Conservation (phyloP, 805 yeast species). For the Spathaspora sp. region DNA sequence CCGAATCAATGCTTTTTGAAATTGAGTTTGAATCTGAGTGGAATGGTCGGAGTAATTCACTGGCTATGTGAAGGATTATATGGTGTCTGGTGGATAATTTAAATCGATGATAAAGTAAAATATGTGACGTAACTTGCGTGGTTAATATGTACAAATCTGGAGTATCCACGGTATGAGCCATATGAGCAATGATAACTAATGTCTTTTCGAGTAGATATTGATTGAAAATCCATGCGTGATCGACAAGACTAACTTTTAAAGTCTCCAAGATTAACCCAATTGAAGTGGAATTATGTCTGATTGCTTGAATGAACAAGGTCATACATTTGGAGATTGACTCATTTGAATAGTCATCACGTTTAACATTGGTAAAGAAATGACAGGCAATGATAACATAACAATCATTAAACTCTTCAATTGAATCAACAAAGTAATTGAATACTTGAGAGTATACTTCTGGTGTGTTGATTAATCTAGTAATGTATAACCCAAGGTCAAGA, state of each 20-base stretch:
- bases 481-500: constrained; percentile 5
- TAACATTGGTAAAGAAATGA: constrained; percentile 12
- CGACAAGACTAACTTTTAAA: constrained; percentile 40
- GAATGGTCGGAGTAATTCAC: constrained; percentile 48
- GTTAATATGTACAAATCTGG: constrained; percentile 33
- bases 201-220: constrained; percentile 65
- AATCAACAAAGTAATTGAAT: constrained; percentile 12
- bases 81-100: constrained; percentile 74
- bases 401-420: constrained; percentile 14
- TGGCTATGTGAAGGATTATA: constrained; percentile 47
- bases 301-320: constrained; percentile 23
- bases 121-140: constrained; percentile 52
- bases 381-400: constrained; percentile 13
- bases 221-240: constrained; percentile 53
- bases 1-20: constrained; percentile 26
- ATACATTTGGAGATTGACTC: constrained; percentile 1
- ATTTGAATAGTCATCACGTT: constrained; percentile 9
- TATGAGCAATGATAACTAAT: constrained; percentile 34
- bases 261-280: constrained; percentile 11
- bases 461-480: constrained; percentile 5
- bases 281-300: constrained; percentile 6
- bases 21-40: constrained; percentile 11
- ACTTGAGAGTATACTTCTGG: constrained; percentile 9
- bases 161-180: constrained; percentile 6
- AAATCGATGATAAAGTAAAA: constrained; percentile 65